A percentile compares a stretch with the other conserved stretches of the same genome.
Conservation (phyloP, 2,329 filamentous ascomycete genomes). For the Colletotrichum ledebouriae region DNA sequence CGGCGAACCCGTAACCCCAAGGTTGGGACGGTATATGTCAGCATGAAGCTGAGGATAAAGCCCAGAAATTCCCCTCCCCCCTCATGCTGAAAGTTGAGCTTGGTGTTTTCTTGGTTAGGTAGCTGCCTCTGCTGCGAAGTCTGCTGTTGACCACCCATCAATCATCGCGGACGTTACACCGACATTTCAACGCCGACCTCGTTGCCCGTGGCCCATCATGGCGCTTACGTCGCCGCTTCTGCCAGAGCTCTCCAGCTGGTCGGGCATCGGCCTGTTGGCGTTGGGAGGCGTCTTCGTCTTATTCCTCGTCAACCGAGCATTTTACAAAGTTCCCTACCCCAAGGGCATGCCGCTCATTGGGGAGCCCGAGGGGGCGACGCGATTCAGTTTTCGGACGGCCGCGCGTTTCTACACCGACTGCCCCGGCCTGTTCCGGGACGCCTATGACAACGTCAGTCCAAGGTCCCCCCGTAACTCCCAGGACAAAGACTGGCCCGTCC, state of each 20-base stretch:
- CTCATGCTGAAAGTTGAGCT: too few species aligned
- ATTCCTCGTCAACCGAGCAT: slow-evolving; percentile 44
- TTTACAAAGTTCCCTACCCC: slow-evolving; percentile 46
- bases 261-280: slow-evolving; percentile 18
- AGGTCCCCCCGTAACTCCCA: not conserved
- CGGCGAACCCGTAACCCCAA: not conserved
- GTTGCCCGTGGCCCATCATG: slow-evolving; percentile 13
- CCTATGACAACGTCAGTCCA: slow-evolving; percentile 48
- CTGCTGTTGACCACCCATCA: not conserved
- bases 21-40: slow-evolving; percentile 12
- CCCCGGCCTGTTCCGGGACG: slow-evolving; percentile 48
- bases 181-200: not conserved
- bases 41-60: slow-evolving; percentile 8
- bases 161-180: not conserved
- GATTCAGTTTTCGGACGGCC: slow-evolving; percentile 50
- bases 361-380: slow-evolving; percentile 43
- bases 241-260: slow-evolving; percentile 16
- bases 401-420: slow-evolving; percentile 50
- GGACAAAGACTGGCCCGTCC: not conserved
- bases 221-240: slow-evolving; percentile 8
- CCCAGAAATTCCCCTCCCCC: not conserved
- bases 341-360: slow-evolving; percentile 46
- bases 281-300: slow-evolving; percentile 28
- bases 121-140: not conserved
- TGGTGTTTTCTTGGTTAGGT: too few species aligned